Percentiles rank a stretch among this genome's conserved stretches.
These are phyloP conservation scores for Fusarium newnesense DNA, from an alignment of 2,329 filamentous ascomycete species.

Conservation along the genomic window DNA sequence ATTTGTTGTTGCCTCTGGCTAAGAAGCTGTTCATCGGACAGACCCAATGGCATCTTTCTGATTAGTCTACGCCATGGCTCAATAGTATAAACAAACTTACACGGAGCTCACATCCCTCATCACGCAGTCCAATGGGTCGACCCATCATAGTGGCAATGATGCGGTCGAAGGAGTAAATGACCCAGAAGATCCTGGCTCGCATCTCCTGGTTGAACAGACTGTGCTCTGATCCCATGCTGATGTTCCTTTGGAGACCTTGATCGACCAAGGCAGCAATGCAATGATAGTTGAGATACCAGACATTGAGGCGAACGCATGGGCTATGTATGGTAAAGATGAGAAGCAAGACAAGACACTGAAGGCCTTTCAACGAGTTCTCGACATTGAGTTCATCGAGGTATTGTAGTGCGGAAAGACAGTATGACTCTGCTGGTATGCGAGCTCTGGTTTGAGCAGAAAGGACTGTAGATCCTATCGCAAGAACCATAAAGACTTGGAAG, in stretches of 20 bases:
- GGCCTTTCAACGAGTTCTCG: conserved; percentile 59
- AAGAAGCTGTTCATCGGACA: conserved; percentile 36
- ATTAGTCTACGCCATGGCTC: conserved; percentile 9
- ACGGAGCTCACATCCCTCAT: conserved; percentile 64
- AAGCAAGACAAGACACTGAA: conserved; percentile 60
- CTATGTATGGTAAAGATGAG: conserved; percentile 63
- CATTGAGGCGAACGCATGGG: conserved; percentile 58
- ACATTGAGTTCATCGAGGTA: conserved; percentile 58
- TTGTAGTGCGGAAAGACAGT: conserved; percentile 59
- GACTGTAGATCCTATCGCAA: conserved; percentile 60
- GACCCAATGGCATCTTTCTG: conserved; percentile 44
- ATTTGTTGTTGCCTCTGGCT: neutral
- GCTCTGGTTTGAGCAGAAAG: conserved; percentile 55
- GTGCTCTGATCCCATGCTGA: conserved; percentile 55
- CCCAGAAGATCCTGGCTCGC: conserved; percentile 66
- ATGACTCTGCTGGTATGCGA: conserved; percentile 59
- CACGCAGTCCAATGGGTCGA: conserved; percentile 63
- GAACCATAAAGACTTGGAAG: conserved; percentile 64
- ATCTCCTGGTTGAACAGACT: conserved; percentile 63
- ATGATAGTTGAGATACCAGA: conserved; percentile 67
- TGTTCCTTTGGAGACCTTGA: conserved; percentile 61
- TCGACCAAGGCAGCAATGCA: conserved; percentile 63
- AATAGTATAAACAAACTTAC: conserved; percentile 43
- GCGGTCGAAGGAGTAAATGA: conserved; percentile 62
- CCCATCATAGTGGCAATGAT: conserved; percentile 66